Conservation (phyloP, 163 green algal genomes). For the Chlorella variabilis region DNA sequence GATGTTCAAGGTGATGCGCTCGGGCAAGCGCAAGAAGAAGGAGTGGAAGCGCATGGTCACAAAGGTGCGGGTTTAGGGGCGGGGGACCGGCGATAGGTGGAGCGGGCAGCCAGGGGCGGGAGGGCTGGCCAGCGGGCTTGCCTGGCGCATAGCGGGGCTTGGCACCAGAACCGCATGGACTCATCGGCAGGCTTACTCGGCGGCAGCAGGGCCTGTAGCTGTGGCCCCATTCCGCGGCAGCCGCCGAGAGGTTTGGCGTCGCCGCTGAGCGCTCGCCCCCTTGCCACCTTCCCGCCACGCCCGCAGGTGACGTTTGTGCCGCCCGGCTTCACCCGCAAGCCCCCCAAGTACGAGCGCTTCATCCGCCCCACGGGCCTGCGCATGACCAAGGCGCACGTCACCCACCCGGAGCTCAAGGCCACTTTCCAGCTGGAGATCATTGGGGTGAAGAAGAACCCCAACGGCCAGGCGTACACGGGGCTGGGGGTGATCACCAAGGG, state of each 20-base stretch:
- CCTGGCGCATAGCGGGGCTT: too few species aligned
- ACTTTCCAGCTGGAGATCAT: constrained; percentile 99
- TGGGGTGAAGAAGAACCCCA: constrained; percentile 99
- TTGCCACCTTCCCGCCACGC: background rate
- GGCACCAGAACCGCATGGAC: too few species aligned
- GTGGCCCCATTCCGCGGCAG: too few species aligned
- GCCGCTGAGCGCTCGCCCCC: too few species aligned
- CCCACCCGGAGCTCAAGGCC: constrained; percentile 98
- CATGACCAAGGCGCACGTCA: constrained; percentile 99
- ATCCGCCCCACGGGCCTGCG: constrained; percentile 95
- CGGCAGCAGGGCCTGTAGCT: too few species aligned
- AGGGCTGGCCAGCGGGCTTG: background rate
- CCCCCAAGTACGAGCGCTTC: constrained; percentile 99
- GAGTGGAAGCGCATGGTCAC: constrained; percentile 99
- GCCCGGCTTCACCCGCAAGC: constrained; percentile 97
- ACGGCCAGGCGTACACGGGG: constrained; percentile 95
- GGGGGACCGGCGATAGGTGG: background rate
- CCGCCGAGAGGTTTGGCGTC: too few species aligned
- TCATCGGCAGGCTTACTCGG: too few species aligned
- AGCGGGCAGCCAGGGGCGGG: background rate
- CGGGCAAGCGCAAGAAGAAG: constrained; percentile 97
- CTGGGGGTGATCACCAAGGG: constrained; percentile 97
- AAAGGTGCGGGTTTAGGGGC: constrained; percentile 73
- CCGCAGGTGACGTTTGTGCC: constrained; percentile 93
- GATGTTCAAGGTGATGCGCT: constrained; percentile 98